These are phyloP conservation scores for Chlamydomonas schloesseri DNA, from an alignment of 139 green algal species.

Conservation along the genomic window DNA sequence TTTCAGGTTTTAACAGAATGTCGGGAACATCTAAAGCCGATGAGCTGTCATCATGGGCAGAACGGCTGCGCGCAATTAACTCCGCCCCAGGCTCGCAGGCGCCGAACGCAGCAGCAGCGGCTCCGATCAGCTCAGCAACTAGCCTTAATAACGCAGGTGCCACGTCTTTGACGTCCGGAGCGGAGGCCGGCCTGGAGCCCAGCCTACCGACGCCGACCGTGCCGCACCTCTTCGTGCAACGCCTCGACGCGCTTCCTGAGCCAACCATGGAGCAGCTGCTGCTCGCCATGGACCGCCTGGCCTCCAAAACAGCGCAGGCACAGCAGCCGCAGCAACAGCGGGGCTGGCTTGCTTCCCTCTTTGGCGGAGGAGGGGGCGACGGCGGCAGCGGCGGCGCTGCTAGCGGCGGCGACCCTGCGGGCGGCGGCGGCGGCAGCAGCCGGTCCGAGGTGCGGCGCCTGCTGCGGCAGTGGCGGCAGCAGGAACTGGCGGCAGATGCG, in stretches of 20 bases:
- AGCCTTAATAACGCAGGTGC: too few species aligned
- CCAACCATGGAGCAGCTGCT: neutral
- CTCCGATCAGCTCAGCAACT: too few species aligned
- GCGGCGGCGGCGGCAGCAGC: neutral
- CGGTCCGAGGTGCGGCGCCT: neutral
- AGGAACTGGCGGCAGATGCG: conserved; percentile 9
- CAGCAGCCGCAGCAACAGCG: neutral
- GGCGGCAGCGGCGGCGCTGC: too few species aligned
- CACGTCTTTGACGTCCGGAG: too few species aligned
- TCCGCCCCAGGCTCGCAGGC: too few species aligned
- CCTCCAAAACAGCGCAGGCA: neutral
- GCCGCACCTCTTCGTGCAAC: conserved; percentile 20
- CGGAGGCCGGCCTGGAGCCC: too few species aligned
- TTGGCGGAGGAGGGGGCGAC: neutral
- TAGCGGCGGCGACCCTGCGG: too few species aligned
- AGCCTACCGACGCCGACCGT: neutral
- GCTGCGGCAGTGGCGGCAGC: neutral
- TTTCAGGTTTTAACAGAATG: too few species aligned
- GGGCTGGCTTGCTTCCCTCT: neutral
- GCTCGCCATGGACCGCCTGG: neutral
- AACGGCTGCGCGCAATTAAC: too few species aligned
- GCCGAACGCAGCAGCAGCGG: too few species aligned
- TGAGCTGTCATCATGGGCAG: too few species aligned
- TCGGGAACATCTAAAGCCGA: too few species aligned
- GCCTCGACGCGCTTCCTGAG: conserved; percentile 19